Conservation (phyloP, 2,329 filamentous ascomycete genomes). For the Stachybotrys elegans region DNA sequence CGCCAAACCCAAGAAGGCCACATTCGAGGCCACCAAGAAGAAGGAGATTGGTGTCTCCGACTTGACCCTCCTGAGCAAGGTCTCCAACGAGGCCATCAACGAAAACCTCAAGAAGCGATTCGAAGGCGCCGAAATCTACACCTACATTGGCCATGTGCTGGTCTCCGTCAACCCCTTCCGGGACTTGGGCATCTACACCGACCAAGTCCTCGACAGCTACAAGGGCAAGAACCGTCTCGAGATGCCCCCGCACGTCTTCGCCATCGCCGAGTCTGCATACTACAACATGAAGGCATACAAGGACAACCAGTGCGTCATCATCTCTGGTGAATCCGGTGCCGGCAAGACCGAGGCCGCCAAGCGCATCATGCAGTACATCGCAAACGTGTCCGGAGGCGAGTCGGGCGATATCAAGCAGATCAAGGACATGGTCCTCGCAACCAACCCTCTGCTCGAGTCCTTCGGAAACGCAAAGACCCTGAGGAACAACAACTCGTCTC, state of each 20-base stretch:
- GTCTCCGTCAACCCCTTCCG: constrained; percentile 98
- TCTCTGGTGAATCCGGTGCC: constrained; percentile 95
- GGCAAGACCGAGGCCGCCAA: constrained; percentile 99
- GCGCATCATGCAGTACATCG: constrained; percentile 99
- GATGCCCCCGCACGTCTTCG: constrained; percentile 93
- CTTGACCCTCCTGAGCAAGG: constrained; percentile 94
- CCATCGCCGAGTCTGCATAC: constrained; percentile 91
- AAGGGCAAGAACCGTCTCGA: constrained; percentile 95
- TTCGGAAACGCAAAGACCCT: constrained; percentile 98
- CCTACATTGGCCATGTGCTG: constrained; percentile 98
- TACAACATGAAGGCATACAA: constrained; percentile 99
- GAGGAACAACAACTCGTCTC: constrained; percentile 96
- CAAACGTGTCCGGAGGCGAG: constrained; percentile 83
- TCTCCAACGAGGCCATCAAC: constrained; percentile 98
- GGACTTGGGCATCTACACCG: constrained; percentile 97
- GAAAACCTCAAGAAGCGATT: constrained; percentile 98
- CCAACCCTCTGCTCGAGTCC: constrained; percentile 92
- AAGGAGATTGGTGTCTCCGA: constrained; percentile 99
- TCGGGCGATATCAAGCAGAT: constrained; percentile 90
- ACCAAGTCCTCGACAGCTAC: constrained; percentile 88
- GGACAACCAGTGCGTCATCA: constrained; percentile 99
- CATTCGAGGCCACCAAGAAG: constrained; percentile 95
- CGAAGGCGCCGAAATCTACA: constrained; percentile 97
- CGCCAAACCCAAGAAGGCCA: constrained; percentile 85
- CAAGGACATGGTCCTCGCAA: constrained; percentile 99